Base-by-base conservation (phyloP, 139 green algal species). In the Ostreobium quekettii region DNA sequence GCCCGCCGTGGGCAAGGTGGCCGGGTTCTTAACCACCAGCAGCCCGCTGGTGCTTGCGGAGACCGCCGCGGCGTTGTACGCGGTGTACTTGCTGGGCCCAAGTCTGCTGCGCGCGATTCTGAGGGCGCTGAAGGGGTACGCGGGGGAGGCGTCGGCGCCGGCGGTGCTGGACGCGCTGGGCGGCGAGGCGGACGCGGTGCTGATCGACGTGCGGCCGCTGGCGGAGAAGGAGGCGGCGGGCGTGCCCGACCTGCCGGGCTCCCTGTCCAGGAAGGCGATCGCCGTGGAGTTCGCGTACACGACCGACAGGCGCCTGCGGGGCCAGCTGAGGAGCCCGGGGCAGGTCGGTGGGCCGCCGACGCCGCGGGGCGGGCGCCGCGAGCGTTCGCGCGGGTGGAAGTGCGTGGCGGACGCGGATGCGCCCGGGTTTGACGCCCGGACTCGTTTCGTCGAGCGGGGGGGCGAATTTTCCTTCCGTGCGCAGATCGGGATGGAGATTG, bases 201-300 rank as follows among this genome's bases (percentile, higher is more conserved):
- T 96, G 22, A 72, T 96, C 22, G 90, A 96, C 79, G 84, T 96
- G 53, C 85, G 89, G 66, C 60, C 70, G 1, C 2, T 71, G 70
- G 78, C 68, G 77, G 89, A 95, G 75, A 59, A 59, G 36, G 63
- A 70, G 79, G 59, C 49, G 11, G 74, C 35, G n/a, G 90, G 90
- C 29, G 49, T 93, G 11, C 86, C 87, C 19, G 87, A 96, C 71
- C 59, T 95, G 39, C 86, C 87, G 36, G 77, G 71, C 49, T 63
- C 67, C 59, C 64, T 72, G 33, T 58, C 38, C 35, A 37, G 60
- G 68, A 79, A 79, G 70, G 67, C 85, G 36, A 70, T 95, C 35
- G 88, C 93, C 74, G 66, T 95, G 48, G 85, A 93, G 78, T 95
- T 81, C 57, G 85, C 85, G 1, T 67, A 60, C 29, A 85, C 87